Evolutionary conservation across 2,329 filamentous ascomycete genomes (phyloP), one percentile per base, ranked within the genome.

Genomic region (Aureobasidium sp.): DNA sequence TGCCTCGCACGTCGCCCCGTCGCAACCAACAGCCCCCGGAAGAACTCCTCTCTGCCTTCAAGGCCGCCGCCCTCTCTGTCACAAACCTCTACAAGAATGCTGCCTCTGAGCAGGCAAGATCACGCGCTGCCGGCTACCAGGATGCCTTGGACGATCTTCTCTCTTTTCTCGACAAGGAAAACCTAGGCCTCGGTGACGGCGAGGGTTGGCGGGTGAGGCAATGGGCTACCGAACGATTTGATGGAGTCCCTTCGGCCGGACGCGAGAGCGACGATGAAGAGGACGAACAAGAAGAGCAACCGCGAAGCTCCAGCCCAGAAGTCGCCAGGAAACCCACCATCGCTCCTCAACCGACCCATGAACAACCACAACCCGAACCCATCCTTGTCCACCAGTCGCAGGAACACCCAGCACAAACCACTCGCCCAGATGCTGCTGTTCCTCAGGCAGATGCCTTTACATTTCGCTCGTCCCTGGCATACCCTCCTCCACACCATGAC

Each of bases 61-160:
- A 91, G 75, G 86, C 89, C 17, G 94, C 94, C 37, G 94, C 94
- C 22, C 82, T 97, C 37, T 96, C 91, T 6, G 92, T 97, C 61
- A 97, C 94, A 52, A 96, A 95, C 71, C 86, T 99, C 15, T 97
- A 97, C 79, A 97, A 96, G 76, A 92, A 87, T 42, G 93, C 93
- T 3, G 88, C 90, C 14, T 81, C 86, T 36, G 89, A 90, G 53
- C 87, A 94, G 72, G 82, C 87, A 55, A 87, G 87, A 69, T 86
- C 91, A 51, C 86, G 90, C 55, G 78, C 84, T 56, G 87, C 92
- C 42, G 94, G 94, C 29, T 97, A 97, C 69, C 92, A 97, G 73
- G 92, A 97, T 71, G 95, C 92, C 41, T 79, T 99, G 41, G 91
- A 97, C 66, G 93, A 97, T 67, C 79, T 99, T 5, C 78, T 97